A percentile compares a stretch with the other conserved stretches of the same genome.
phyloP scores from a whole-genome alignment of 2,329 filamentous ascomycete genomes.

The Fragosphaeria purpurea region DNA sequence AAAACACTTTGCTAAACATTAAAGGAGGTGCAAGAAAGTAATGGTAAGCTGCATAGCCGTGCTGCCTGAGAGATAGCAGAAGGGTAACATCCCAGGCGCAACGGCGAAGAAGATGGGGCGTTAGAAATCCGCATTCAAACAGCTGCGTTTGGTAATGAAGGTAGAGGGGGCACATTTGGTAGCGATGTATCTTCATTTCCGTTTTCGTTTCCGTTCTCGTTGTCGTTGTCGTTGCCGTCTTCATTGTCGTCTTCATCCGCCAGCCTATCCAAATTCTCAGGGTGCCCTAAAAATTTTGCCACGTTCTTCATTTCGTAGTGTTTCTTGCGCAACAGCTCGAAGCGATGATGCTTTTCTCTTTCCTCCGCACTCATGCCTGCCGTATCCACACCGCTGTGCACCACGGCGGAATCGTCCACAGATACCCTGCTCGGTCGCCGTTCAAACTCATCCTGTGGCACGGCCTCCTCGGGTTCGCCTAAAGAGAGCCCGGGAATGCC shows the following conservation, averaged over 20 bases:
- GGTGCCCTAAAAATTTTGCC: constrained; percentile 73
- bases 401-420: constrained; percentile 49
- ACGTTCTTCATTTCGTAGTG: constrained; percentile 99
- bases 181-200: background rate
- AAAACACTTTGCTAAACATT: too few relatives aligned
- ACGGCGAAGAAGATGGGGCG: background rate
- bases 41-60: too few relatives aligned
- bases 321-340: constrained; percentile 85
- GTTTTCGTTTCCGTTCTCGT: constrained; percentile 21
- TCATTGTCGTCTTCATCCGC: constrained; percentile 45
- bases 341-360: constrained; percentile 80
- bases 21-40: too few relatives aligned
- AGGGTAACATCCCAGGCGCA: background rate
- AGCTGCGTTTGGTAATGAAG: constrained; percentile 3
- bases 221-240: constrained; percentile 21
- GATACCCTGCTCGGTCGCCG: constrained; percentile 63
- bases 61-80: too few relatives aligned
- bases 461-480: constrained; percentile 76
- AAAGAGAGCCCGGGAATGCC: constrained; percentile 89
- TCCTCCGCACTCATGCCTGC: constrained; percentile 58
- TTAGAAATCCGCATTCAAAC: too few relatives aligned
- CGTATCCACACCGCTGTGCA: constrained; percentile 46
- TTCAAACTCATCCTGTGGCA: constrained; percentile 38
- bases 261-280: constrained; percentile 53
- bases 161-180: background rate